Evolutionary conservation across 1,139 yeast species (phyloP).

Genomic region (Debaryomycetaceae sp.): DNA sequence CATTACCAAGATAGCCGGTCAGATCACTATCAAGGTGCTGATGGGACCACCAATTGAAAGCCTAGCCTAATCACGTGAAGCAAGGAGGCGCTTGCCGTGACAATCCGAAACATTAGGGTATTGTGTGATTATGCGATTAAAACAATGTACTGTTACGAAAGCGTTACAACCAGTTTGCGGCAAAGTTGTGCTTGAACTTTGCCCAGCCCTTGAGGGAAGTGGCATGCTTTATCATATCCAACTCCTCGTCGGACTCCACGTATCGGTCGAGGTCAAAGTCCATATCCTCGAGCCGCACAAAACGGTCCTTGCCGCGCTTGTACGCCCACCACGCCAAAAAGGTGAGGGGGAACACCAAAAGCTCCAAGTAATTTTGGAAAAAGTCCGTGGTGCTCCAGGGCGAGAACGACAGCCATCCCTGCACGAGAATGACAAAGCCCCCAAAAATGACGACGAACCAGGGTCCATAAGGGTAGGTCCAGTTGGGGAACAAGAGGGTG

Average conservation of each 20-base stretch:
- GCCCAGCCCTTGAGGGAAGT: constrained; percentile 36
- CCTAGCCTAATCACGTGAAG: no score
- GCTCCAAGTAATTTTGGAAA: constrained; percentile 28
- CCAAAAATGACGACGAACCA: constrained; percentile 27
- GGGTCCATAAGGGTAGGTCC: constrained; percentile 35
- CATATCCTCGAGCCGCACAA: constrained; percentile 42
- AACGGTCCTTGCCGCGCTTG: constrained; percentile 34
- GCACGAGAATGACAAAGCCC: constrained; percentile 25
- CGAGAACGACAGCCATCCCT: constrained; percentile 43
- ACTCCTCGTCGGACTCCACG: constrained; percentile 39
- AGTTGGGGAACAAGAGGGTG: constrained; percentile 24
- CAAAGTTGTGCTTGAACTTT: constrained; percentile 22
- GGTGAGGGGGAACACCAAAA: constrained; percentile 26
- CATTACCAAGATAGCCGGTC: no score
- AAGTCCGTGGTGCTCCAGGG: constrained; percentile 31
- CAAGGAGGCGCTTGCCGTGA: no score
- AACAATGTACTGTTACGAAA: no score
- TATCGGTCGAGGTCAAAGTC: constrained; percentile 55
- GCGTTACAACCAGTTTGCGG: constrained; percentile 13
- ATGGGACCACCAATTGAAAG: no score
- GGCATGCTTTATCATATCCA: constrained; percentile 24
- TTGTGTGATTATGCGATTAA: no score
- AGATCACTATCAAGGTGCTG: no score
- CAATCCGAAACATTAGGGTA: no score
- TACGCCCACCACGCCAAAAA: constrained; percentile 34